Evolutionary conservation across 495 filamentous ascomycete genomes (phyloP).

Genomic region (Oidiodendron maius): DNA sequence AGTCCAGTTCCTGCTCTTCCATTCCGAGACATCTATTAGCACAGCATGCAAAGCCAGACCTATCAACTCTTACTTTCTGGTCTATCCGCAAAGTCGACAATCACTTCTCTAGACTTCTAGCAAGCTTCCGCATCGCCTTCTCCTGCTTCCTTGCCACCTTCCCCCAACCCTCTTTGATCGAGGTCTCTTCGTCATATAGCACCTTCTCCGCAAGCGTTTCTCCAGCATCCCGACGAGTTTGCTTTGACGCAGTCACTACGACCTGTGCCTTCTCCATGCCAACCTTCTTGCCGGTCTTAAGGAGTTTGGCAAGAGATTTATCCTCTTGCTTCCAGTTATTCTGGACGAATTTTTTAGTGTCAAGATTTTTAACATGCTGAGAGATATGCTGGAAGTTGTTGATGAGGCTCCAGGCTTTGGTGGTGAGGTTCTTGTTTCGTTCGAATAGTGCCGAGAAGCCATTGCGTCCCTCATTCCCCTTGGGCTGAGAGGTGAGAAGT

Average conservation of each 20-base stretch:
- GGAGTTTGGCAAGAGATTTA: conserved; percentile 24
- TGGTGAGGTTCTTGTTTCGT: background rate
- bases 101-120: no score
- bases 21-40: no score
- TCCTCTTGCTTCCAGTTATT: conserved; percentile 24
- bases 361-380: conserved; percentile 2
- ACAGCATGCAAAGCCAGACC: no score
- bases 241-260: background rate
- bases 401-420: conserved; percentile 6
- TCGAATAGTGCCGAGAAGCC: conserved; percentile 10
- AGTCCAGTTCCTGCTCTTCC: no score
- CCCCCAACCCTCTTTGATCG: conserved; percentile 17
- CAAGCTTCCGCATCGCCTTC: conserved; percentile 29
- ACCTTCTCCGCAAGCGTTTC: background rate
- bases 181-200: conserved; percentile 1
- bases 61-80: no score
- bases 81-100: conserved; percentile 22
- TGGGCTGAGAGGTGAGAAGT: no score
- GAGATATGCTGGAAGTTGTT: conserved; percentile 11
- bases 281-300: conserved; percentile 26
- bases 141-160: conserved; percentile 26
- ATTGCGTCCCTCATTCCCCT: background rate
- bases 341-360: conserved; percentile 9
- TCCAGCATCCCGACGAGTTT: conserved; percentile 2
- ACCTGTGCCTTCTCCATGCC: conserved; percentile 11